Evolutionary conservation across 768 basidiomycete genomes (phyloP).

Genomic region (Phallus indusiatus): DNA sequence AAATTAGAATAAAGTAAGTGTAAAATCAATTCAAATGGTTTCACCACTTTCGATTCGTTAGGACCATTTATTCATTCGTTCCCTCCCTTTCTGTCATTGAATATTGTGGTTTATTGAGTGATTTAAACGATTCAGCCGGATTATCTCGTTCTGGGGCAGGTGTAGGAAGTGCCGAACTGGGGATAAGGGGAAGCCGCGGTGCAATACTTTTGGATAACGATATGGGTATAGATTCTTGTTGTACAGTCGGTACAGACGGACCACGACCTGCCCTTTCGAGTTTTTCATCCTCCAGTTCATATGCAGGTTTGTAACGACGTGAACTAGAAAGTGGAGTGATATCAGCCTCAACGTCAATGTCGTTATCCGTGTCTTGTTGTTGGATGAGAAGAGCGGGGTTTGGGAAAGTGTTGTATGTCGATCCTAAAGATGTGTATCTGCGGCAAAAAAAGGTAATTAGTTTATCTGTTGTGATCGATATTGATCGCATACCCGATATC

Average conservation of each 20-base stretch:
- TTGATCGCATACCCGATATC: slow-evolving; percentile 66
- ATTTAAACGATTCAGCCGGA: too few relatives aligned
- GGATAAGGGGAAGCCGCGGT: too few relatives aligned
- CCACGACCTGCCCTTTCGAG: slow-evolving; percentile 67
- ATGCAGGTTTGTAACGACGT: slow-evolving; percentile 59
- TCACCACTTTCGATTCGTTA: too few relatives aligned
- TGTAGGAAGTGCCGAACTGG: too few relatives aligned
- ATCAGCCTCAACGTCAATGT: background rate
- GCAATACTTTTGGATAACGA: too few relatives aligned
- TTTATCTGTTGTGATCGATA: slow-evolving; percentile 3
- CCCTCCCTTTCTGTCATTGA: too few relatives aligned
- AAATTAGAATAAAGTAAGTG: too few relatives aligned
- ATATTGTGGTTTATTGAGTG: too few relatives aligned
- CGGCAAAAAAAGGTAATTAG: background rate
- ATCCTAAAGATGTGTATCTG: slow-evolving; percentile 97
- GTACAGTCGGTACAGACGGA: background rate
- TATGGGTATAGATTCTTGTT: too few relatives aligned
- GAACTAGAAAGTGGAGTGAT: slow-evolving; percentile 10
- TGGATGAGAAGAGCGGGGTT: slow-evolving; percentile 67
- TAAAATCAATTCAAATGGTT: too few relatives aligned
- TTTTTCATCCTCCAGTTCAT: slow-evolving; percentile 64
- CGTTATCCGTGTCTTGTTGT: background rate
- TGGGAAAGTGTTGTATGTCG: slow-evolving; percentile 87
- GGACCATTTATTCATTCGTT: too few relatives aligned
- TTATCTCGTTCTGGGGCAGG: too few relatives aligned